Evolutionary conservation across 345 rosid species (phyloP).

Genomic region (Eucalyptus erythrocorys): DNA sequence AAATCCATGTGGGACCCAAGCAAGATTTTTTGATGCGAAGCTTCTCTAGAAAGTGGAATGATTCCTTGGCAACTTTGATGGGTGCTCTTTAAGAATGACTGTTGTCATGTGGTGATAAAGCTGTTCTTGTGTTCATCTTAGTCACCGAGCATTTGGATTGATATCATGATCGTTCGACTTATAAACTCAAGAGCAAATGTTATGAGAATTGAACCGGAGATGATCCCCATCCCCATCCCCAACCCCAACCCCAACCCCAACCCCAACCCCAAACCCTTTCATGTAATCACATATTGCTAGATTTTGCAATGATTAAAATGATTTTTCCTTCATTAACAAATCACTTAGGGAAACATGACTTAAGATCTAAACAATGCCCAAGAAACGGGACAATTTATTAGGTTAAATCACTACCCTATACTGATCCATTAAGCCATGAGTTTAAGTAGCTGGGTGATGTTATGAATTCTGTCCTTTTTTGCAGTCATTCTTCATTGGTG

Average conservation of each 20-base stretch:
- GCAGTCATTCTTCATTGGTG: conserved; percentile 84
- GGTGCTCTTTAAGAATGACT: not conserved
- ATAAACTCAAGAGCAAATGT: not conserved
- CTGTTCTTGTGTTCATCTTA: not conserved
- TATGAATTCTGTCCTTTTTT: not conserved
- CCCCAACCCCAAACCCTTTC: not conserved
- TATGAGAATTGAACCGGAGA: not conserved
- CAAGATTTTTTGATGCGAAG: not conserved
- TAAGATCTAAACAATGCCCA: not conserved
- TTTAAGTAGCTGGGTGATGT: not conserved
- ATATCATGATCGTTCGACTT: not conserved
- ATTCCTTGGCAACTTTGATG: not conserved
- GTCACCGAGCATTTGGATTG: not conserved
- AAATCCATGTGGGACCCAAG: not conserved
- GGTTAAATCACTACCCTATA: not conserved
- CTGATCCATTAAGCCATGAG: not conserved
- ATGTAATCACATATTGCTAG: not conserved
- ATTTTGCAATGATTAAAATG: not conserved
- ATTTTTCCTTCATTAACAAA: not conserved
- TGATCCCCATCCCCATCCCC: not conserved
- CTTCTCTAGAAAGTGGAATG: not conserved
- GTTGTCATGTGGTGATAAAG: not conserved
- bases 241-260: not conserved
- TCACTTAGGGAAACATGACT: not conserved
- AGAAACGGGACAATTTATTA: not conserved